Conservation (phyloP, 176 grass and related monocot species). For the bread wheat (Triticum aestivum) region IWGSC_CS_RefSeq_v2.1 NC_057812.1:735721326-735721825, state of each 20-base stretch:
- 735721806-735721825: too few species aligned
- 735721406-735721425: slow-evolving; percentile 62
- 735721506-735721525: slow-evolving; percentile 1
- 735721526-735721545: not conserved
- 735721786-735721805: too few species aligned
- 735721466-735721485: slow-evolving; percentile 78
- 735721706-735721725: not conserved
- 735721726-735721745: too few species aligned
- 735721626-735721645: slow-evolving; percentile 61
- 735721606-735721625: slow-evolving; percentile 66
- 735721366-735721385: too few species aligned
- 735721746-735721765: too few species aligned
- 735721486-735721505: slow-evolving; percentile 71
- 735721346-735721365: too few species aligned
- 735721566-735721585: not conserved
- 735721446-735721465: slow-evolving; percentile 91
- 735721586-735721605: slow-evolving; percentile 53
- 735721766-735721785: too few species aligned
- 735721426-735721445: slow-evolving; percentile 86
- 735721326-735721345: too few species aligned
- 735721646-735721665: slow-evolving; percentile 81
- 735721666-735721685: slow-evolving; percentile 52
- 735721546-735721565: not conserved
- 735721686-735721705: slow-evolving; percentile 49
- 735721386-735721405: slow-evolving; percentile 31